Base-by-base conservation (phyloP, 257 asterid species). In the Euphrasia confusa region DNA sequence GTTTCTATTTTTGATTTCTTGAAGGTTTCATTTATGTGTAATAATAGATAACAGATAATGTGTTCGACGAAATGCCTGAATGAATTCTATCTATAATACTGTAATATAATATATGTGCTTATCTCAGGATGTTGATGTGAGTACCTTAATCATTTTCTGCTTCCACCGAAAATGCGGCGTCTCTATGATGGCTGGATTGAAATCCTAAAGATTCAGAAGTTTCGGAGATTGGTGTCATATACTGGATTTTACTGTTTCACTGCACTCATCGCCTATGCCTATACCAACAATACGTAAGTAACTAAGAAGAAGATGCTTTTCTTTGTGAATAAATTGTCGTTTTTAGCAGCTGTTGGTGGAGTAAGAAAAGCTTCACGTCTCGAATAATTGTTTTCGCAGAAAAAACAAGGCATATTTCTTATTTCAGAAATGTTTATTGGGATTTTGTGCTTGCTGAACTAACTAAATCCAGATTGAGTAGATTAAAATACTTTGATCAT, bases 241-340 rank as follows among this genome's bases (percentile, higher is more conserved):
- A 63, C 97, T 63, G 93, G 87, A 47, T 89, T 92, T 74, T 92
- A 68, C 80, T 70, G 89, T 69, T 89, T 92, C 10, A 63, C 66
- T 63, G 66, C 93, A 3, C 78, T 77, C 72, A 66, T 89, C 71
- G 80, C 72, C 84, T 92, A 78, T 68, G 86, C 83, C 24, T 85
- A 92, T 84, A 78, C 87, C 50, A 92, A 79, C 81, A 92, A 83
- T 65, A 92, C 99, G 99, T 92, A 68, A 79, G 93, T 79, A 5
- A 58, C 11, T 54, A 35, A 7, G 8, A 48, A 13, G 4, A 13
- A 54, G 4, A 7, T 10, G 14, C 26, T 45, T 24, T 3, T n/a
- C 58, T 15, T 12, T 32, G 7, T 2, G 24, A 1, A 32, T n/a
- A 68, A 62, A 28, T 2, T 42, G 33, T 47, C 14, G 50, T 55